Base-by-base conservation (phyloP, 176 grass and related monocot genomes). In the Eragrostis curvula region DNA sequence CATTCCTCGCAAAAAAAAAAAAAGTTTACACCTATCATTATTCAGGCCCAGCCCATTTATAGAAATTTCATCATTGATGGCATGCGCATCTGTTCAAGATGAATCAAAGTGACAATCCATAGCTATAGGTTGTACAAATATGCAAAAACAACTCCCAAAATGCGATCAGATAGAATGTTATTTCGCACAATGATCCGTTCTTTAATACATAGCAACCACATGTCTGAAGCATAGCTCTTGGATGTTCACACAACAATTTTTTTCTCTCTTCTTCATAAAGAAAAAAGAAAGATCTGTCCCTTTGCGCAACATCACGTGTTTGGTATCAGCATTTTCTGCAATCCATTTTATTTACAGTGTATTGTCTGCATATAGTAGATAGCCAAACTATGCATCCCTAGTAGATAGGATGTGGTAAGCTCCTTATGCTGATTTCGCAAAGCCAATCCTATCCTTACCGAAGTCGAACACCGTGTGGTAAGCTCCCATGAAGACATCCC, bases 401-500 rank as follows among this genome's bases (percentile, higher is more conserved):
- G 7, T 30, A 46, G 1, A 77, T 48, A 50, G 1, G 15, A 9
- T 70, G n/a, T 56, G 29, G 36, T 64, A 36, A 55, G 40, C 18
- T 79, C 21, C 27, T 36, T 36, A 36, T 4, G 32, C 32, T 36
- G 93, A 85, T 79, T 82, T 45, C 1, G 96, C 93, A 44, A 98
- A 98, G 47, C 96, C 96, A 21, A 98, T 91, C 70, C 81, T 91
- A 68, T 91, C 67, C 0, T 98, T 67, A 17, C 93, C 96, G 3
- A 98, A 95, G 79, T 98, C 93, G 16, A 98, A 98, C 49, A 98
- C 87, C 0, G 93, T 98, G 72, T 98, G 96, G 81, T 98, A 98
- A 43, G 90, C 93, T 18, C 96, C 93, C 96, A 98, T 96, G 82
- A 98, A 98, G 27, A 98, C 96, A 90, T 98, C 96, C 32, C 96